A percentile compares a stretch with the other conserved stretches of the same genome.
Evolutionary conservation across 306 rosid genomes (phyloP).

Genomic region (Prunus padus): DNA sequence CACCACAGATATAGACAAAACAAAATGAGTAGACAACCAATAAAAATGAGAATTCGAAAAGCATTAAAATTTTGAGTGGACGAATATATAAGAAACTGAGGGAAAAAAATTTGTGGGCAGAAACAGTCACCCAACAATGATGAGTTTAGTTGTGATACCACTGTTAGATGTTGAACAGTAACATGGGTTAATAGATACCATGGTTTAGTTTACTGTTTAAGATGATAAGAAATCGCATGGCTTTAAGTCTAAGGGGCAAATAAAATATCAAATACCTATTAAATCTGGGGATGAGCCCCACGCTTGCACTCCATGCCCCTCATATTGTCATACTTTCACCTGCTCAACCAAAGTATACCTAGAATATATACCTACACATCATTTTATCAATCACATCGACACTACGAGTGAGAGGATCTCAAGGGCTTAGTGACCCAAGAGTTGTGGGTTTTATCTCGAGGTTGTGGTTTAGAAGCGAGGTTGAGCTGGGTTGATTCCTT

Average conservation of each 20-base stretch:
- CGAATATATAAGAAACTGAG: neutral
- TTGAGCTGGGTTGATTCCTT: too few species aligned
- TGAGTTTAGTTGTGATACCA: neutral
- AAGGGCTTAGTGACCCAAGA: too few species aligned
- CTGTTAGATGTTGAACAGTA: neutral
- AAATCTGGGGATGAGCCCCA: neutral
- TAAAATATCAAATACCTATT: neutral
- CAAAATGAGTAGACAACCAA: neutral
- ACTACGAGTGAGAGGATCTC: too few species aligned
- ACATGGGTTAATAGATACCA: neutral
- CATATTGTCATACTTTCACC: neutral
- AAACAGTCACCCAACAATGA: neutral
- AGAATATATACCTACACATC: neutral
- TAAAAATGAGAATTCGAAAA: neutral
- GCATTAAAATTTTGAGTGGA: neutral
- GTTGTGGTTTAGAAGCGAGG: too few species aligned
- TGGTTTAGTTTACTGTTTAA: neutral
- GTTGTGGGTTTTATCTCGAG: too few species aligned
- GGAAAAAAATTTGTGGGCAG: neutral
- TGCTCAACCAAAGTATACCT: neutral
- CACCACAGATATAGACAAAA: neutral
- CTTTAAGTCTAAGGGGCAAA: neutral
- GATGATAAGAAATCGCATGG: neutral
- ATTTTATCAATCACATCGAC: too few species aligned
- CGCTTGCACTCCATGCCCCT: neutral